Base-by-base conservation (phyloP, 805 yeast species). In the Suhomyces kilbournensis region DNA sequence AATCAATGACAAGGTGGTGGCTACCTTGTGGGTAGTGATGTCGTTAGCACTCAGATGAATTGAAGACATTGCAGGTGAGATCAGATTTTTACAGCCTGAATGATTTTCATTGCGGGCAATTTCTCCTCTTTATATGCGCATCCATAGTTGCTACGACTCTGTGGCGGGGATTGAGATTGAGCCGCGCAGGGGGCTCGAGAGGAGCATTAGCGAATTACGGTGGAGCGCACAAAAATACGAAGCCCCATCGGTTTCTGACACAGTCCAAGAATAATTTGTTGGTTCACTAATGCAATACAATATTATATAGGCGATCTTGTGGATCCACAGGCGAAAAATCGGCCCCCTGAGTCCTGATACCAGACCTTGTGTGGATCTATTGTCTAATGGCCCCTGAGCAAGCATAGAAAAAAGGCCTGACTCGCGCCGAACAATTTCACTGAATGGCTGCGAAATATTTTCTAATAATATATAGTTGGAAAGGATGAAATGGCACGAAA, bases 1-100 rank as follows among this genome's bases (percentile, higher is more conserved):
- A 3, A 71, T 74, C 62, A 82, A 80, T 7, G 91, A 78, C 14
- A 79, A 63, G 28, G 82, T 70, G 19, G 85, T 77, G 12, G 81
- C 61, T 42, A 76, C 69, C 62, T 77, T 75, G 50, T 73, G 71
- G 19, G 77, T 60, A 46, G 53, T 52, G 47, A 56, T 47, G 17
- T 53, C 52, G 8, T 25, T 14, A 14, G 30, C 30, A n/a, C 44
- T 34, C 20, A 3, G 19, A 12, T 34, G 43, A 14, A 26, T 10
- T 7, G 48, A 45, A 34, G 46, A 48, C 49, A 43, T 45, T 22
- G 19, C 26, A 42, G 30, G 10, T 22, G 44, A 14, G 8, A n/a
- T 32, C 8, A n/a, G 7, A 9, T 32, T 32, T n/a, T 32, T 32
- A 32, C 30, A 23, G 9, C 35, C 51, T 15, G 50, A 48, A 53